These are phyloP conservation scores for Physcomitrellopsis africana DNA, from an alignment of 225 moss, liverwort and hornwort species.

Conservation along the genomic window DNA sequence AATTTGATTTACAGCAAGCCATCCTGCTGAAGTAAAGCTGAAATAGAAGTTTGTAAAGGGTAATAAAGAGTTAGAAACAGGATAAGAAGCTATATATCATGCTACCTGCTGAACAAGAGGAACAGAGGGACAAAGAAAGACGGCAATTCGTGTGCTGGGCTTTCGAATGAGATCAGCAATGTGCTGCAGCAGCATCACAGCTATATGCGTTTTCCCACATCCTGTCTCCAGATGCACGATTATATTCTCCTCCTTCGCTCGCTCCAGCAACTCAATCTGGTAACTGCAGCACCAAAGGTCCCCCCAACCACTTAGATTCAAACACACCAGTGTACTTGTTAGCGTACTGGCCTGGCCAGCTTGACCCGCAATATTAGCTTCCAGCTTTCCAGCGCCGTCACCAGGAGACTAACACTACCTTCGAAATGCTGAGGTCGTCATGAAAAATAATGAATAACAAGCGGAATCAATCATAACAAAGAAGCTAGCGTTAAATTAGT, in stretches of 20 bases:
- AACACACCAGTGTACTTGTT: neutral
- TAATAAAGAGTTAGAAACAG: neutral
- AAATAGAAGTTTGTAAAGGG: neutral
- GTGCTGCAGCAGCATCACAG: constrained; percentile 73
- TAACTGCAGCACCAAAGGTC: constrained; percentile 63
- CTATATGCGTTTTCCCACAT: constrained; percentile 83
- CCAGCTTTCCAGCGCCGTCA: too few species aligned
- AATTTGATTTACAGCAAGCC: neutral
- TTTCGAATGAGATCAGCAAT: constrained; percentile 73
- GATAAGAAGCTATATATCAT: neutral
- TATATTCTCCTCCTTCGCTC: constrained; percentile 79
- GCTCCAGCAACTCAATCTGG: constrained; percentile 78
- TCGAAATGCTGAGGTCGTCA: neutral
- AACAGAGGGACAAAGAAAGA: constrained; percentile 81
- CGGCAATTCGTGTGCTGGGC: constrained; percentile 67
- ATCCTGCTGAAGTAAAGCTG: constrained; percentile 21
- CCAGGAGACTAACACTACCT: neutral
- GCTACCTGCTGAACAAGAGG: constrained; percentile 85
- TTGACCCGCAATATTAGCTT: neutral
- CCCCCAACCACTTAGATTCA: constrained; percentile 26
- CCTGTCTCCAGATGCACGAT: constrained; percentile 94
- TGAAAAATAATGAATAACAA: neutral
- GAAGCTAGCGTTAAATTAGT: neutral
- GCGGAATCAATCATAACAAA: neutral
- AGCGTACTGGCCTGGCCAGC: neutral